These are phyloP conservation scores for Hypoxylon sp. DNA, from an alignment of 2,329 filamentous ascomycete species.

Conservation along the genomic window DNA sequence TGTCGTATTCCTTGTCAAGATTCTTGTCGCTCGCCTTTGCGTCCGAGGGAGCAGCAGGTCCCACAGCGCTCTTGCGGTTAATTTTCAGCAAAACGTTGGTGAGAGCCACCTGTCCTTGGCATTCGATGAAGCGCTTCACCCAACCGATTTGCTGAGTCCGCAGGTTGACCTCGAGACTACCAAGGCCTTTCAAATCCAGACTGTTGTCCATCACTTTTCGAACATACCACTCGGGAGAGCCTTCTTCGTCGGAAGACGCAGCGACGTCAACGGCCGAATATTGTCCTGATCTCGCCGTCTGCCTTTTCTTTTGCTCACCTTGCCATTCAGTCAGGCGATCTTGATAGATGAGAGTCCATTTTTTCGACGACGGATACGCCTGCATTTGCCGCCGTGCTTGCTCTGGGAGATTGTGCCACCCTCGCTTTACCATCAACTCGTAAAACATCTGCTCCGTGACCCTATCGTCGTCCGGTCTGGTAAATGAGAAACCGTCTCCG, in stretches of 20 bases:
- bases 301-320: constrained; percentile 89
- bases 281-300: constrained; percentile 78
- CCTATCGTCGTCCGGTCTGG: constrained; percentile 82
- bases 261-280: constrained; percentile 78
- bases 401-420: constrained; percentile 96
- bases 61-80: constrained; percentile 84
- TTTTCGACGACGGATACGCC: constrained; percentile 92
- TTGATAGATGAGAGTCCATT: constrained; percentile 97
- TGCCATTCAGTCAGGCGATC: constrained; percentile 94
- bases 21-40: constrained; percentile 77
- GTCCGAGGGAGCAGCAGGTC: constrained; percentile 73
- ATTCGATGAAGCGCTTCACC: constrained; percentile 97
- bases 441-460: constrained; percentile 92
- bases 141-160: constrained; percentile 97
- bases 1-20: constrained; percentile 93
- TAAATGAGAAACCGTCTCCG: constrained; percentile 70
- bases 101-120: constrained; percentile 94
- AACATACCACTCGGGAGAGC: constrained; percentile 98
- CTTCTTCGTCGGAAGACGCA: constrained; percentile 89
- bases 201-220: constrained; percentile 96
- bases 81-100: constrained; percentile 95
- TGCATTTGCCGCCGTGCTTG: constrained; percentile 96
- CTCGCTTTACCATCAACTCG: constrained; percentile 95
- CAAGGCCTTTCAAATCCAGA: constrained; percentile 90
- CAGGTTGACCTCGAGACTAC: constrained; percentile 92